Evolutionary conservation across 441 rosid species (phyloP).

Genomic region (Populus tomentosa): DNA sequence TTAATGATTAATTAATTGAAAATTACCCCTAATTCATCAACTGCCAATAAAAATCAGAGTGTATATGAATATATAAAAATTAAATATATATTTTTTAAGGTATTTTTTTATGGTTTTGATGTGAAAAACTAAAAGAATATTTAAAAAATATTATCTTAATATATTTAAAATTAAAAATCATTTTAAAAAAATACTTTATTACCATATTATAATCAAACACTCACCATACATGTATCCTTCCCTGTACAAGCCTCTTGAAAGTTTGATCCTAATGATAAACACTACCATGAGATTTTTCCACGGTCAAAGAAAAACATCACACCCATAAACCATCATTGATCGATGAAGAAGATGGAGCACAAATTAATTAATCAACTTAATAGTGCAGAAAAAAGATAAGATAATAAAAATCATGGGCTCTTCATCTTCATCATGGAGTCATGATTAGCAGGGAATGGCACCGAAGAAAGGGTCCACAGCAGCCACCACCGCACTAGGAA

Average conservation of each 20-base stretch:
- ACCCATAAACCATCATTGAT: background rate
- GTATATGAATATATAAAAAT: too few species aligned
- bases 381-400: background rate
- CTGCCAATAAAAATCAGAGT: too few species aligned
- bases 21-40: too few species aligned
- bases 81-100: too few species aligned
- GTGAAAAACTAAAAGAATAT: too few species aligned
- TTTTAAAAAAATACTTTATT: too few species aligned
- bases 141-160: too few species aligned
- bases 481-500: background rate
- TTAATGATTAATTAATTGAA: too few species aligned
- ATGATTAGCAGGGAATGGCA: constrained; percentile 24
- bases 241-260: background rate
- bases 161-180: too few species aligned
- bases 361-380: background rate
- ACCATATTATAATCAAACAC: too few species aligned
- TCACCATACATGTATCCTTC: background rate
- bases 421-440: constrained; percentile 14
- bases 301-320: background rate
- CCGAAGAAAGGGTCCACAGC: constrained; percentile 22
- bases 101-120: too few species aligned
- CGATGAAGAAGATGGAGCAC: background rate
- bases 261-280: background rate
- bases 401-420: background rate
- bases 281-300: background rate